Percentiles rank a stretch among this genome's conserved stretches.
phyloP scores from a whole-genome alignment of 352 stramenopile genomes.

The Globisporangium lucens region DNA sequence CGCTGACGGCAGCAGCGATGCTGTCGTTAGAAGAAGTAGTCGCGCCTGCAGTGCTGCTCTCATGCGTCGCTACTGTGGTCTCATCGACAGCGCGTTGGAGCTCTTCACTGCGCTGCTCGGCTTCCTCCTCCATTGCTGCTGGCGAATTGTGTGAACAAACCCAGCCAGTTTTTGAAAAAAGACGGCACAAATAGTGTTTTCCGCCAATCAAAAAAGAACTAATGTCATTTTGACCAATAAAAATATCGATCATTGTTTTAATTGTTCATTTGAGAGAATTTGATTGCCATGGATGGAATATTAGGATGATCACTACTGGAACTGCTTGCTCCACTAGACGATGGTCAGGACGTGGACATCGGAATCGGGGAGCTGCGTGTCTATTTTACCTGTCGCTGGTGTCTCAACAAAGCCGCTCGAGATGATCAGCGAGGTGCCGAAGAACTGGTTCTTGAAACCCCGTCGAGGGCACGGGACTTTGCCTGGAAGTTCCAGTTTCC shows the following conservation, averaged over 20 bases:
- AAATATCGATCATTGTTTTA: no score
- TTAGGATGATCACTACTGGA: neutral
- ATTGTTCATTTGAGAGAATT: neutral
- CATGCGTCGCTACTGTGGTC: neutral
- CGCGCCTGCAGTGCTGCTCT: neutral
- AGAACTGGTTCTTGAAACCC: conserved; percentile 80
- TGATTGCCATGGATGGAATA: neutral
- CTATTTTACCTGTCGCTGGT: conserved; percentile 30
- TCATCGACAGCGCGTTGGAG: neutral
- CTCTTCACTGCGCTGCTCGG: neutral
- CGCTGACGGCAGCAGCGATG: no score
- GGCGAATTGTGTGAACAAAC: neutral
- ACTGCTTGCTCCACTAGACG: neutral
- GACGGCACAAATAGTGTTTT: neutral
- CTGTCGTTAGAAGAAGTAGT: neutral
- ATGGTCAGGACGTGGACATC: conserved; percentile 53
- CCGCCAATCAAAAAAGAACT: neutral
- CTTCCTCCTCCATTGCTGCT: neutral
- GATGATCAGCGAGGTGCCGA: conserved; percentile 68
- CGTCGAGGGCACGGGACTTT: conserved; percentile 49
- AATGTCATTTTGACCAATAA: neutral
- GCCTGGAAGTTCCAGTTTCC: conserved; percentile 24
- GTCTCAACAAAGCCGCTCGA: conserved; percentile 70
- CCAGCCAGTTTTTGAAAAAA: neutral
- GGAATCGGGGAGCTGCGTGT: conserved; percentile 54